phyloP scores from a whole-genome alignment of 2,329 filamentous ascomycete genomes.

The Chrysosporium queenslandicum region DNA sequence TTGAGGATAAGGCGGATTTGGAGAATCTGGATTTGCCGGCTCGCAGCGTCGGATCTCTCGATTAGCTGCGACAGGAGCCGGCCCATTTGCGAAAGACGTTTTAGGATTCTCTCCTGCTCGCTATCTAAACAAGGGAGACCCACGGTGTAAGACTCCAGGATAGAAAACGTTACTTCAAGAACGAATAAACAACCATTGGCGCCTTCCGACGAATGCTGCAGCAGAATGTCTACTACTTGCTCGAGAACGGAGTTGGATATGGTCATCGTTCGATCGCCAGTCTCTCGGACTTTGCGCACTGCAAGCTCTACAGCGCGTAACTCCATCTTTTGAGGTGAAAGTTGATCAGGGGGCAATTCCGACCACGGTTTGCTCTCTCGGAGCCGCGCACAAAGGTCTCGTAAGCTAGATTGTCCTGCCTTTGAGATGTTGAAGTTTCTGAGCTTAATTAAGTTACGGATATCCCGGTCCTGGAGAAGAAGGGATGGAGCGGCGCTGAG shows the following conservation, averaged over 20 bases:
- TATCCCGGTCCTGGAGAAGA: constrained; percentile 24
- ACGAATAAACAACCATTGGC: constrained; percentile 17
- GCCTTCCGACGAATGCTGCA: constrained; percentile 18
- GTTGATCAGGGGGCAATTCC: constrained; percentile 15
- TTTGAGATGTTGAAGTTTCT: constrained; percentile 24
- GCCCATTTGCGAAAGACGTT: constrained; percentile 30
- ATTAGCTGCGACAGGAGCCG: constrained; percentile 28
- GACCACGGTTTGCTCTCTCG: constrained; percentile 22
- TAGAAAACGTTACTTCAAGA: constrained; percentile 26
- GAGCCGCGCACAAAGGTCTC: constrained; percentile 21
- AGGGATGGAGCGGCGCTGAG: constrained; percentile 23
- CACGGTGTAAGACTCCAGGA: constrained; percentile 32
- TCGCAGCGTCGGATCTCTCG: constrained; percentile 15
- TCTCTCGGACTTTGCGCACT: constrained; percentile 27
- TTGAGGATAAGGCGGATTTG: constrained; percentile 68
- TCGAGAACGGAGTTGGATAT: constrained; percentile 24
- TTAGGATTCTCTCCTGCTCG: constrained; percentile 23
- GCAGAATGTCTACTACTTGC: constrained; percentile 25
- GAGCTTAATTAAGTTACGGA: constrained; percentile 21
- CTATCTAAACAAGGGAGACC: constrained; percentile 22
- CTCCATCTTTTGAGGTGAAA: constrained; percentile 28
- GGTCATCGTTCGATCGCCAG: constrained; percentile 22
- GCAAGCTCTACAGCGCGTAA: constrained; percentile 28
- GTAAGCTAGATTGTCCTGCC: constrained; percentile 24
- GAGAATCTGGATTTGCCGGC: constrained; percentile 26